Evolutionary conservation across 169 alveolate species (phyloP), one percentile per base, ranked within the genome.

Genomic region (Toxoplasma gondii): DNA sequence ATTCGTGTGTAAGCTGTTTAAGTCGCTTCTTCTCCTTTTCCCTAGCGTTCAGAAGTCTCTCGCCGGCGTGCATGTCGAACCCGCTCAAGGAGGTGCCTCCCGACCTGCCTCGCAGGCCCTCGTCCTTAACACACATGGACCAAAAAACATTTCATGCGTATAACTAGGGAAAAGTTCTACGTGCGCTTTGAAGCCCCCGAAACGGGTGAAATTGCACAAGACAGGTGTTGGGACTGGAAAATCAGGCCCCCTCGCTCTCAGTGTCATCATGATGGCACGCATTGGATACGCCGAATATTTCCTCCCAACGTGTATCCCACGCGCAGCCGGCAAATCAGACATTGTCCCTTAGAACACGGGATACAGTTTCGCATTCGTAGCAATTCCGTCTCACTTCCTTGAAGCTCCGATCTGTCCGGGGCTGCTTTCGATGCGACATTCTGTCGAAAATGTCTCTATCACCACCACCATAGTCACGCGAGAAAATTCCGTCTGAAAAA

Each of bases 11-110:
- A 1, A 43, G 9, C 53, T 43, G 67, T 31, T 31, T 38, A 16
- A 82, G n/a, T 39, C 53, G 90, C 29, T 43, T 38, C 34, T 49
- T 41, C 67, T 82, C 67, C 29, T 82, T 82, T 31, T 82, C 90
- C 38, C 90, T 41, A 1, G 90, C 90, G 36, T 41, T 82, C 67
- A 82, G 41, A 7, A 82, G 34, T 38, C 90, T 64, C 9, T 82
- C 90, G 31, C 69, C 90, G 12, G 54, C 90, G 41, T 82, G 90
- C 27, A 82, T 67, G 67, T 82, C 90, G 90, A 82, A 82, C 19
- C 36, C 9, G 43, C 49, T 16, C 84, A 22, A 7, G 43, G n/a
- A n/a, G 1, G 39, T n/a, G 84, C 84, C 27, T n/a, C 44, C 43
- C 1, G 39, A 24, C 43, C 43, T n/a, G 43, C 84, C 84, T 31